Percentiles rank a stretch among this genome's conserved stretches.
Evolutionary conservation across 1,284 basidiomycete species (phyloP).

Genomic region (Sanghuangporus sanghuang): DNA sequence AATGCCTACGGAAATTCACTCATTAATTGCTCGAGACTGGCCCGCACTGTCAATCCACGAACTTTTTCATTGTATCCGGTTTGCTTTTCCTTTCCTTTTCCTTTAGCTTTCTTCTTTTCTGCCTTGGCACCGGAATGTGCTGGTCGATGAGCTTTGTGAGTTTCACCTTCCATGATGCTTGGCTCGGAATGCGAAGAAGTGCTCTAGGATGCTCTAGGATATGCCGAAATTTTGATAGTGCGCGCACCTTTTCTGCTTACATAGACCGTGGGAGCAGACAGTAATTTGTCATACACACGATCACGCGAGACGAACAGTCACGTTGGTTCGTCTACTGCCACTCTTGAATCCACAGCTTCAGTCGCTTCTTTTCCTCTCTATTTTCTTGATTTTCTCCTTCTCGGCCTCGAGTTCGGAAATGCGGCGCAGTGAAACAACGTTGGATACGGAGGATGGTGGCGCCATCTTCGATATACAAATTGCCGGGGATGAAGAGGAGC

Average conservation of each 20-base stretch:
- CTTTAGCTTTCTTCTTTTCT: conserved; percentile 53
- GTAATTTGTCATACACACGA: background rate
- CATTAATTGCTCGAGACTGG: background rate
- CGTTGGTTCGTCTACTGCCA: conserved; percentile 4
- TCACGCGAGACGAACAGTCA: background rate
- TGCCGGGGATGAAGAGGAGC: conserved; percentile 63
- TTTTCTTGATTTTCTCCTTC: background rate
- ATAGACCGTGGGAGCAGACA: background rate
- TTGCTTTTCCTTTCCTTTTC: conserved; percentile 70
- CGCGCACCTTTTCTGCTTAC: background rate
- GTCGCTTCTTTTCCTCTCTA: background rate
- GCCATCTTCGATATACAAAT: conserved; percentile 39
- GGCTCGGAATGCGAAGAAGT: background rate
- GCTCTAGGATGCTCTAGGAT: background rate
- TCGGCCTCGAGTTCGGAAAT: conserved; percentile 3
- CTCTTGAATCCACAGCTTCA: background rate
- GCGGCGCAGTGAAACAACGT: conserved; percentile 7
- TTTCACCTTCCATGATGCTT: conserved; percentile 53
- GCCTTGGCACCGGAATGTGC: conserved; percentile 49
- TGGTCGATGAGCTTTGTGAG: conserved; percentile 75
- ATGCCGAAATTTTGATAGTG: background rate
- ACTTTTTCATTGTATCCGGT: conserved; percentile 91
- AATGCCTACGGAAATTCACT: conserved; percentile 65
- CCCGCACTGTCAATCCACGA: conserved; percentile 19
- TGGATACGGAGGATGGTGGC: conserved; percentile 4